Evolutionary conservation across 2,329 filamentous ascomycete species (phyloP).

Genomic region (Nemania abortiva): DNA sequence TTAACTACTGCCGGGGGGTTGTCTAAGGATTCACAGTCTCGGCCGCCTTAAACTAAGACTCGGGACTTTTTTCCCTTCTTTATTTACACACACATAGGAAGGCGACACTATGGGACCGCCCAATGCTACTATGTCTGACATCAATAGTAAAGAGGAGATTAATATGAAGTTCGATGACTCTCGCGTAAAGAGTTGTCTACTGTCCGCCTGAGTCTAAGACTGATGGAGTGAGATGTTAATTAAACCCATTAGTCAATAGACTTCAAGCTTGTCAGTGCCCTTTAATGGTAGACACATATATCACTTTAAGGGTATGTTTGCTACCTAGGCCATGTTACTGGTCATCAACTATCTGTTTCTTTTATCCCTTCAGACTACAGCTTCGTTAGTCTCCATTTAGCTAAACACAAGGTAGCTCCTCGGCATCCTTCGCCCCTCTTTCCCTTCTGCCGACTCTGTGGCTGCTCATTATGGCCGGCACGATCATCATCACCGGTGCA

Average conservation of each 20-base stretch:
- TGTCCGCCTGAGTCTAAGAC: not conserved
- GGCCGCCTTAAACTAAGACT: not conserved
- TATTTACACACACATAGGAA: not conserved
- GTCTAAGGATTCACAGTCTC: slow-evolving; percentile 9
- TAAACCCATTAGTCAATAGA: not conserved
- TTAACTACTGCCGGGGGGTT: not conserved
- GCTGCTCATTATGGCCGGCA: slow-evolving; percentile 47
- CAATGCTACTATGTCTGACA: slow-evolving; percentile 10
- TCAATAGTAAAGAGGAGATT: not conserved
- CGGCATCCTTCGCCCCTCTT: not conserved
- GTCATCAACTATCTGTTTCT: not conserved
- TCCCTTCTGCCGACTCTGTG: not conserved
- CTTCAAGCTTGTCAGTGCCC: not conserved
- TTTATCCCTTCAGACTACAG: not conserved
- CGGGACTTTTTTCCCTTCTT: not conserved
- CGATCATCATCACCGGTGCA: slow-evolving; percentile 54
- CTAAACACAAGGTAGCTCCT: not conserved
- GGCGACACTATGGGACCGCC: not conserved
- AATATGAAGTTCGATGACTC: not conserved
- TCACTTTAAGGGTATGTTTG: not conserved
- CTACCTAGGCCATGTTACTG: not conserved
- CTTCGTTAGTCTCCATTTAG: not conserved
- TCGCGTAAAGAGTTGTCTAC: not conserved
- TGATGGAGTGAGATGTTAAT: not conserved
- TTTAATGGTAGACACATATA: not conserved